A percentile compares a stretch with the other conserved stretches of the same genome.
phyloP scores from a whole-genome alignment of 345 rosid genomes.

The Barbarea vulgaris region DNA sequence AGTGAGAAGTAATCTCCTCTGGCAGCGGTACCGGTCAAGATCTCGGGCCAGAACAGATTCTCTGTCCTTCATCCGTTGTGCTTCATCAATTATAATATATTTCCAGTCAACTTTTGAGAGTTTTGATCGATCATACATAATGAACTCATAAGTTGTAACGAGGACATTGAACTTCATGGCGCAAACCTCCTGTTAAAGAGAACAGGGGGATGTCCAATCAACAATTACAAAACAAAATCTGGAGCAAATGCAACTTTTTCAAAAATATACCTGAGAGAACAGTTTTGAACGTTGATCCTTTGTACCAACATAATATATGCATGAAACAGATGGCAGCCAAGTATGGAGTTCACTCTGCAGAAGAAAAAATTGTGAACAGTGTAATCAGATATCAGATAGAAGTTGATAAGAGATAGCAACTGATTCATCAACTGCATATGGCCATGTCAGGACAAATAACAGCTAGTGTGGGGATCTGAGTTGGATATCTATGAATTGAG shows the following conservation, averaged over 20 bases:
- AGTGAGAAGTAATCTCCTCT: constrained; percentile 97
- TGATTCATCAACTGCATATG: constrained; percentile 24
- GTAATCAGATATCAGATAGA: constrained; percentile 9
- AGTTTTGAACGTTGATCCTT: constrained; percentile 95
- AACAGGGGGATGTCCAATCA: constrained; percentile 28
- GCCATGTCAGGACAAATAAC: constrained; percentile 27
- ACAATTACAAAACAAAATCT: constrained; percentile 23
- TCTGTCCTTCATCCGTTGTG: constrained; percentile 99
- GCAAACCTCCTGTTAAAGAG: constrained; percentile 73
- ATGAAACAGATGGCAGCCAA: constrained; percentile 97
- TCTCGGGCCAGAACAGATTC: constrained; percentile 99
- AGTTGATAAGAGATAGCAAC: constrained; percentile 12
- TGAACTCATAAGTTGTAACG: constrained; percentile 97
- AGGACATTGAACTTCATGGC: constrained; percentile 98
- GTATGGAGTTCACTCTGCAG: constrained; percentile 92
- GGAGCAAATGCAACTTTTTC: constrained; percentile 21
- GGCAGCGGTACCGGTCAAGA: constrained; percentile 99
- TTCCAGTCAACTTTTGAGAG: constrained; percentile 99
- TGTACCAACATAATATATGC: constrained; percentile 92
- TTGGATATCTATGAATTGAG: not conserved
- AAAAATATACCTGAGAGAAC: constrained; percentile 81
- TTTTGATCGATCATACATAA: constrained; percentile 98
- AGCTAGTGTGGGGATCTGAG: constrained; percentile 7
- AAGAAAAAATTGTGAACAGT: constrained; percentile 2
- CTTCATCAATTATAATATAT: constrained; percentile 97